Percentiles rank a stretch among this genome's conserved stretches.
Conservation (phyloP, 73 alveolate species). For the Paramecium pentaurelia region DNA sequence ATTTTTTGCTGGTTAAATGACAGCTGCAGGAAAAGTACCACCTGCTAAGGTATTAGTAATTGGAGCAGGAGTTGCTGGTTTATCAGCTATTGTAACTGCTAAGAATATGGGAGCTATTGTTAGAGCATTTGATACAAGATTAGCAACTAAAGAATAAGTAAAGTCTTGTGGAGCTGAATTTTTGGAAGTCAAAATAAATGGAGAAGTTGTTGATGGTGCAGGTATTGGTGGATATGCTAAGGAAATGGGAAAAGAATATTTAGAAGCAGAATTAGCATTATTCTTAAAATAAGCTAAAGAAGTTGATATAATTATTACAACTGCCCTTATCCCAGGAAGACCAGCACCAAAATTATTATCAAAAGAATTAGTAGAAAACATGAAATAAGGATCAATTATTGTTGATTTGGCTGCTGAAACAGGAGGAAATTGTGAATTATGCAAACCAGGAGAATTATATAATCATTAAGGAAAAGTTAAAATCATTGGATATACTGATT, state of each 20-base stretch:
- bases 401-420: constrained; percentile 85
- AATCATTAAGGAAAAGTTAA: constrained; percentile 74
- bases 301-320: constrained; percentile 74
- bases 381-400: constrained; percentile 78
- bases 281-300: constrained; percentile 68
- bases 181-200: constrained; percentile 73
- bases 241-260: constrained; percentile 65
- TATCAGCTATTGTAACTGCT: constrained; percentile 80
- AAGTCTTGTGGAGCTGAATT: constrained; percentile 84
- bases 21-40: constrained; percentile 87
- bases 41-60: constrained; percentile 82
- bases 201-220: constrained; percentile 69
- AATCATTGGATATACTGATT: constrained; percentile 82
- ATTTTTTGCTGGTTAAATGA: constrained; percentile 79
- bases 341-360: constrained; percentile 76
- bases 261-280: constrained; percentile 65
- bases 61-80: constrained; percentile 90
- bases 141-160: constrained; percentile 67
- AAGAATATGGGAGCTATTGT: constrained; percentile 72
- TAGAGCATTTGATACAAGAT: constrained; percentile 72
- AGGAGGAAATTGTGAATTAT: constrained; percentile 81
- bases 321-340: constrained; percentile 83
- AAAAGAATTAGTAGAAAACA: constrained; percentile 66
- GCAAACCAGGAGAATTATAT: constrained; percentile 65
- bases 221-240: constrained; percentile 79